Percentiles rank a stretch among this genome's conserved stretches.
These are phyloP conservation scores for Dothideomycetidae sp. DNA, from an alignment of 2,329 filamentous ascomycete genomes.

Conservation along the genomic window DNA sequence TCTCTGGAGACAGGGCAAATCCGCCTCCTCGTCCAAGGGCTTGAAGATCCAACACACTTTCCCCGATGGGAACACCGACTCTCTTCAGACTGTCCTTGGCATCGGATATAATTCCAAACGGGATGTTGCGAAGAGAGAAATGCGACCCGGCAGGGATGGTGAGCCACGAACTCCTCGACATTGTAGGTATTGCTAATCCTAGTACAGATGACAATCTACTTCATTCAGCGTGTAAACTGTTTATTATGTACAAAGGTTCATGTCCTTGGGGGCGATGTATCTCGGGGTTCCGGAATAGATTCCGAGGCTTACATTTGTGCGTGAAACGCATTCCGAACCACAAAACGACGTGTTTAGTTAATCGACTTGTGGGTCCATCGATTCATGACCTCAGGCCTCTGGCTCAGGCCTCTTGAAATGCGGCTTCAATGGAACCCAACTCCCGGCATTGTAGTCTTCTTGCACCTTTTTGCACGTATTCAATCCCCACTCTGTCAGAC, in stretches of 20 bases:
- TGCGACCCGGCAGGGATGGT: conserved; percentile 45
- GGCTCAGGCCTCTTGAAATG: conserved; percentile 26
- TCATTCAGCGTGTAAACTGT: too few species aligned
- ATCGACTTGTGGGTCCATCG: too few species aligned
- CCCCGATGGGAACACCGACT: conserved; percentile 58
- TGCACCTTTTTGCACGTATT: conserved; percentile 58
- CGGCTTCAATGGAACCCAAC: conserved; percentile 49
- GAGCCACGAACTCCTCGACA: too few species aligned
- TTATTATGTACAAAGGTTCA: too few species aligned
- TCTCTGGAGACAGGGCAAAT: conserved; percentile 43
- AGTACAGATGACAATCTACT: too few species aligned
- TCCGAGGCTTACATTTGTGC: too few species aligned
- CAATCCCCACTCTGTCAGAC: conserved; percentile 58
- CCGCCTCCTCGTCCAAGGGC: conserved; percentile 45
- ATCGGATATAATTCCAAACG: conserved; percentile 68
- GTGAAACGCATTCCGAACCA: too few species aligned
- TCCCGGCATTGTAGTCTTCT: conserved; percentile 63
- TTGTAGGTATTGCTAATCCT: too few species aligned
- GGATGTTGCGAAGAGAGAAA: conserved; percentile 68
- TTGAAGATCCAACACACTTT: conserved; percentile 55
- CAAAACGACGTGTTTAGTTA: too few species aligned
- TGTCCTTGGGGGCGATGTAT: too few species aligned
- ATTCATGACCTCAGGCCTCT: too few species aligned
- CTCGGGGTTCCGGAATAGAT: too few species aligned
- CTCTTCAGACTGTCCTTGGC: conserved; percentile 40